Base-by-base conservation (phyloP, 2,329 filamentous ascomycete species). In the Fragosphaeria purpurea region DNA sequence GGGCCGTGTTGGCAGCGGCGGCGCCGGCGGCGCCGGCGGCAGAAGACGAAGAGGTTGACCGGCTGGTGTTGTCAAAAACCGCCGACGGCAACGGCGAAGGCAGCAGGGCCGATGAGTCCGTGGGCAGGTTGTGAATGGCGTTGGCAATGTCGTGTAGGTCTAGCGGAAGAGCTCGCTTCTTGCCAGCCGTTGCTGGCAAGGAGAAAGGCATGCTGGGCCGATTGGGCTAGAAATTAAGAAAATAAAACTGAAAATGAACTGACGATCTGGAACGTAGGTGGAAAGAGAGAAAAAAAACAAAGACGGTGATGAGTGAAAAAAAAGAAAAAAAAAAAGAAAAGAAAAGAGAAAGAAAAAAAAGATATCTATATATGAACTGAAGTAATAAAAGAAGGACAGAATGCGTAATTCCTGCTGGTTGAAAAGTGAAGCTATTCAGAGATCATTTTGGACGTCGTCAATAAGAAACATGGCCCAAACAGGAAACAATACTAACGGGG, bases 341-440 rank as follows among this genome's bases (percentile, higher is more conserved):
- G 31, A 52, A 43, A 34, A 43, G 22, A 8, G 12, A 34, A 48
- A 11, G 35, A 48, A 10, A 30, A 37, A 11, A 35, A 32, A 40
- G 4, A 44, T n/a, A 44, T 30, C 37, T n/a, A 44, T 31, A 22
- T n/a, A 45, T 6, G 38, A 43, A 43, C 22, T 10, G 7, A 10
- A 37, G 13, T 3, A 37, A 31, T 1, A 39, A 39, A 33, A 41
- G 34, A 39, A 30, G 6, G 12, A 12, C n/a, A 22, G 22, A 22
- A 35, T 7, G n/a, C 22, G 6, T 13, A 33, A 32, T 13, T 37
- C 22, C 22, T 22, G 22, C 2, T 9, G 33, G 40, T 30, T 4
- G 43, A 32, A 41, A 42, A 31, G 7, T 41, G 45, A 50, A 31
- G 47, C 35, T 49, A 45, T 49, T 50, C 46, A 49, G 13, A 49